Evolutionary conservation across 371 early-diverging fungal species (phyloP), one percentile per base, ranked within the genome.

Genomic region (Parasitella parasitica): DNA sequence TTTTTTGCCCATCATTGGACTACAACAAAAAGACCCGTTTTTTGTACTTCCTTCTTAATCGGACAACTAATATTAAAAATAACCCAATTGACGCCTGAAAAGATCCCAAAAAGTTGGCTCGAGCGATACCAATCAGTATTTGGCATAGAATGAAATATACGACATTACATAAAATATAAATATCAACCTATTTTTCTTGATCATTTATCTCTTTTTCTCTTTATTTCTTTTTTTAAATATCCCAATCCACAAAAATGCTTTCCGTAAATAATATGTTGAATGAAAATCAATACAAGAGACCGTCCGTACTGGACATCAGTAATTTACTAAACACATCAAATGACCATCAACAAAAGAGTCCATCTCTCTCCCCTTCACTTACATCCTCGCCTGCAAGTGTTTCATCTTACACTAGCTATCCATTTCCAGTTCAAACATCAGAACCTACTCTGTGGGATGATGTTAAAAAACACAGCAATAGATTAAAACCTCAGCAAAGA

Each of bases 261-360:
- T 69, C 69, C 4, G 58, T 69, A 16, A 64, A 52, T 32, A 64
- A 61, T 24, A 69, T 69, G 69, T 57, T 69, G 36, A 64, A 64
- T 54, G 49, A 37, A 13, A 46, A 48, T 32, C 38, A 60, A 16
- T 69, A 69, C 26, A 63, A 69, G 48, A 64, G 73, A 49, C 80
- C 80, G 30, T 59, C 73, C 18, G 75, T 75, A 18, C 63, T 80
- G 22, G 72, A 74, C 41, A 80, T 80, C 27, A 68, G 71, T 34
- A 70, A 59, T 34, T 54, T 80, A 20, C 49, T 67, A 28, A 57
- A 57, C 34, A 41, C 51, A 32, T 48, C 32, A 15, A 51, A 15
- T 4, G 35, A 55, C 22, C 52, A 64, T 13, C 58, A 59, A 34
- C 46, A 30, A 49, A 57, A 67, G 18, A 70, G 67, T 36, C 72